Conservation (phyloP, 345 rosid species). For the Gynandropsis gynandra region DNA sequence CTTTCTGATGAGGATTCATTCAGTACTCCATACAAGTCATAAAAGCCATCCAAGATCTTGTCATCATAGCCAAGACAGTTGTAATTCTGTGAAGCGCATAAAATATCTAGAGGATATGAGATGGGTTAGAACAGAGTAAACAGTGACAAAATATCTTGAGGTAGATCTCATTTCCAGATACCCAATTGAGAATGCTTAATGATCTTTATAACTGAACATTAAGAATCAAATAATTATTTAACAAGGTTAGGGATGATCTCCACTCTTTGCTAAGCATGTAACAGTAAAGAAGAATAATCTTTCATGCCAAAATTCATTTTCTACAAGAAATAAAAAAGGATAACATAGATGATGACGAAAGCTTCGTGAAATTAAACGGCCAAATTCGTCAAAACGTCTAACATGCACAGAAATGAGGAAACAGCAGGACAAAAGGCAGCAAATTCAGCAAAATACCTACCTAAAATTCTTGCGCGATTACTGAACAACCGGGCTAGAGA, state of each 20-base stretch:
- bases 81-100: constrained; percentile 72
- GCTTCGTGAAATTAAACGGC: no score
- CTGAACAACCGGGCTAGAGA: background rate
- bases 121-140: constrained; percentile 43
- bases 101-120: constrained; percentile 50
- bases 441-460: constrained; percentile 5
- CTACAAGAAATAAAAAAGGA: constrained; percentile 5
- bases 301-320: constrained; percentile 6
- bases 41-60: constrained; percentile 94
- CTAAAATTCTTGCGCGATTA: background rate
- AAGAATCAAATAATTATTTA: no score
- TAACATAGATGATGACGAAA: no score
- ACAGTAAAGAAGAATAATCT: background rate
- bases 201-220: no score
- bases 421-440: background rate
- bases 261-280: background rate
- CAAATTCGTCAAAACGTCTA: no score
- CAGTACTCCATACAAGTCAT: constrained; percentile 68
- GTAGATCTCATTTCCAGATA: background rate
- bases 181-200: no score
- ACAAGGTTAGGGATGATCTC: no score
- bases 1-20: constrained; percentile 45
- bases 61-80: constrained; percentile 91
- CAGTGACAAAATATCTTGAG: constrained; percentile 20
- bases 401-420: no score